These are phyloP conservation scores for Picea sitchensis DNA, from an alignment of 75 land plant genomes.

Conservation along the genomic window DNA sequence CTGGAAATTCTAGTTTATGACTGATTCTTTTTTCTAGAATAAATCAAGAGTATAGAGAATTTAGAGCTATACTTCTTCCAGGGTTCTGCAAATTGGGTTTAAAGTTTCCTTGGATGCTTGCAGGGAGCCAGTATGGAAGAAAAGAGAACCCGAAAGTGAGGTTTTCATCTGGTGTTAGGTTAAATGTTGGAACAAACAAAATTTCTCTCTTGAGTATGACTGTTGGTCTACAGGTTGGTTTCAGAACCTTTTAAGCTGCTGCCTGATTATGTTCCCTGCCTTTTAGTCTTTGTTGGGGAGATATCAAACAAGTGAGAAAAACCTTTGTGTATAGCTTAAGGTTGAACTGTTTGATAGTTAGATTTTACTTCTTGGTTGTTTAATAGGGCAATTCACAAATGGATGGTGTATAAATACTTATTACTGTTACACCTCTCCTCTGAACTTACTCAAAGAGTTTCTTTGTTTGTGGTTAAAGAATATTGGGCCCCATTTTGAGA, in stretches of 20 bases:
- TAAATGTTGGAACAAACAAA: slow-evolving; percentile 24
- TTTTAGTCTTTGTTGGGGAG: background rate
- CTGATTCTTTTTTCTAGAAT: background rate
- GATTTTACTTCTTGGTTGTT: background rate
- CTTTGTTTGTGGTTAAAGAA: slow-evolving; percentile 39
- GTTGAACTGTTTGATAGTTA: background rate
- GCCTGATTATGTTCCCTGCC: background rate
- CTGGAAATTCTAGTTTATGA: background rate
- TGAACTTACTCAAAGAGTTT: background rate
- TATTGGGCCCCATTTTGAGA: slow-evolving; percentile 69
- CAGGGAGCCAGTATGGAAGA: slow-evolving; percentile 4
- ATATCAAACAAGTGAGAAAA: background rate
- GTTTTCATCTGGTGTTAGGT: slow-evolving; percentile 18
- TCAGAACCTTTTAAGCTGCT: background rate
- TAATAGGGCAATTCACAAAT: background rate
- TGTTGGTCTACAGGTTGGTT: slow-evolving; percentile 36
- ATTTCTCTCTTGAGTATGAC: slow-evolving; percentile 37
- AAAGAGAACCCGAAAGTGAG: slow-evolving; percentile 4
- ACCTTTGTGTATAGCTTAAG: background rate
- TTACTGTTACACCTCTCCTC: background rate
- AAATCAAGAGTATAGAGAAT: background rate
- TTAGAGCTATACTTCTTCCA: background rate
- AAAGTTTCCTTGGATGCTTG: background rate
- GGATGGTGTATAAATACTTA: background rate
- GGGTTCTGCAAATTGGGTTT: background rate